Conservation (phyloP, 2,329 filamentous ascomycete genomes). For the Tolypocladium paradoxum region DNA sequence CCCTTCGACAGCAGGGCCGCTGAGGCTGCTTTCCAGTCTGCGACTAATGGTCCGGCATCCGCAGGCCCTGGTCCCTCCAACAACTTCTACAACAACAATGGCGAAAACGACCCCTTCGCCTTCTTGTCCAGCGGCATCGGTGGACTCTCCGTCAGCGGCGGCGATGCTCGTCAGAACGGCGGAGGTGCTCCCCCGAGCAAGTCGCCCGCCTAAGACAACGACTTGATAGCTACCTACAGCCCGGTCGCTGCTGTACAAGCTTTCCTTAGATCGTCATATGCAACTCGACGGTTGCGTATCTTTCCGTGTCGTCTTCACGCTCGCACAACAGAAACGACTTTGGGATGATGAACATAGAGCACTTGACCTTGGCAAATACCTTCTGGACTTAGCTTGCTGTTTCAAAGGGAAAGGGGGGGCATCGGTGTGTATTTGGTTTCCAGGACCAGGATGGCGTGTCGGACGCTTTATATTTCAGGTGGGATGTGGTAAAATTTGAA, state of each 20-base stretch:
- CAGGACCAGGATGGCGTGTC: slow-evolving; percentile 27
- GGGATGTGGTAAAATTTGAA: slow-evolving; percentile 22
- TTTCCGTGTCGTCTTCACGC: slow-evolving; percentile 15
- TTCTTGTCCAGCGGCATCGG: slow-evolving; percentile 68
- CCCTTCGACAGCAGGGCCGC: slow-evolving; percentile 89
- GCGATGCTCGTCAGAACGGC: slow-evolving; percentile 53
- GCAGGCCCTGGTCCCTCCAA: slow-evolving; percentile 61
- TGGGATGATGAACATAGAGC: slow-evolving; percentile 34
- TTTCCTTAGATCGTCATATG: slow-evolving; percentile 15
- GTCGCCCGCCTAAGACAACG: slow-evolving; percentile 40
- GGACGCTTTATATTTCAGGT: slow-evolving; percentile 23
- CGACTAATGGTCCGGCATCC: slow-evolving; percentile 69
- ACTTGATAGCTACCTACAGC: background rate
- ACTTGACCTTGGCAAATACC: slow-evolving; percentile 33
- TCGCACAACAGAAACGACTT: slow-evolving; percentile 20
- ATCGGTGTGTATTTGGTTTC: slow-evolving; percentile 24
- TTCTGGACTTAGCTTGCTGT: slow-evolving; percentile 31
- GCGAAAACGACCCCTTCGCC: slow-evolving; percentile 65
- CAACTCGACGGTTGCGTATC: slow-evolving; percentile 9
- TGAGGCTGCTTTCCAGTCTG: slow-evolving; percentile 87
- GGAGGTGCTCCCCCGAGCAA: slow-evolving; percentile 45
- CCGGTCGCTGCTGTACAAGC: slow-evolving; percentile 14
- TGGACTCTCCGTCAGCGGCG: slow-evolving; percentile 59
- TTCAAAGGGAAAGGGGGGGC: slow-evolving; percentile 23
- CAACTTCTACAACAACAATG: slow-evolving; percentile 48